These are phyloP conservation scores for Saccharomyces hybrid DNA, from an alignment of 1,139 yeast genomes.

Conservation along the genomic window DNA sequence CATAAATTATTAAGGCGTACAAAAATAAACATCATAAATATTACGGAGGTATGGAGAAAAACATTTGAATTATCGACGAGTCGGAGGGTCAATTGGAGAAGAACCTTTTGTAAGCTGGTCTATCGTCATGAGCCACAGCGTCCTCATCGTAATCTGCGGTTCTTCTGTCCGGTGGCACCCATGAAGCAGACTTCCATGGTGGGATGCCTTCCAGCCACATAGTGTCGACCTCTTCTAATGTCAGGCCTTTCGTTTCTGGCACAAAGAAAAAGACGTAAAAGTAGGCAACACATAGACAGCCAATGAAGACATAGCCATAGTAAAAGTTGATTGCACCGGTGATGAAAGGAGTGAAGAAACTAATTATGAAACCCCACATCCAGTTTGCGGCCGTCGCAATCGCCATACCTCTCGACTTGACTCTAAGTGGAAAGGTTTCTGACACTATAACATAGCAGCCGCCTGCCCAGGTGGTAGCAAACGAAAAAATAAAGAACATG, in stretches of 20 bases:
- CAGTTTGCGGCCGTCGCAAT: conserved; percentile 63
- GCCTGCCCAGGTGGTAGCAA: conserved; percentile 80
- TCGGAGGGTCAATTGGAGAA: background rate
- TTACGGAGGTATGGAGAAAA: background rate
- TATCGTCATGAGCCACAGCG: conserved; percentile 21
- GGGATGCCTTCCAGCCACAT: conserved; percentile 36
- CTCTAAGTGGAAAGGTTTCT: conserved; percentile 67
- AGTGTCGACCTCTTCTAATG: conserved; percentile 62
- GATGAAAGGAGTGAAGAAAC: conserved; percentile 41
- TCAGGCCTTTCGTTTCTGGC: conserved; percentile 60
- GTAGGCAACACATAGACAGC: conserved; percentile 50
- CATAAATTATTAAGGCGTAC: background rate
- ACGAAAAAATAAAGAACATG: conserved; percentile 65
- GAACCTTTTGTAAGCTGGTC: conserved; percentile 22
- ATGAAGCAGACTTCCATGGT: conserved; percentile 37
- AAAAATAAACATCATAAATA: background rate
- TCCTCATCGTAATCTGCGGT: conserved; percentile 15
- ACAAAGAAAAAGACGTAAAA: conserved; percentile 55
- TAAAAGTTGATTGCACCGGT: conserved; percentile 19
- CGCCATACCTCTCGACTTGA: conserved; percentile 67
- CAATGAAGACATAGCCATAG: conserved; percentile 66
- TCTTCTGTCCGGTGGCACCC: conserved; percentile 29
- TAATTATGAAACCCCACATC: conserved; percentile 65
- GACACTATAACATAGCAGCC: conserved; percentile 60
- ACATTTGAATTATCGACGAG: no score